Percentiles rank a stretch among this genome's conserved stretches.
Evolutionary conservation across 768 basidiomycete species (phyloP).

Genomic region (Tephrocybe sp.): DNA sequence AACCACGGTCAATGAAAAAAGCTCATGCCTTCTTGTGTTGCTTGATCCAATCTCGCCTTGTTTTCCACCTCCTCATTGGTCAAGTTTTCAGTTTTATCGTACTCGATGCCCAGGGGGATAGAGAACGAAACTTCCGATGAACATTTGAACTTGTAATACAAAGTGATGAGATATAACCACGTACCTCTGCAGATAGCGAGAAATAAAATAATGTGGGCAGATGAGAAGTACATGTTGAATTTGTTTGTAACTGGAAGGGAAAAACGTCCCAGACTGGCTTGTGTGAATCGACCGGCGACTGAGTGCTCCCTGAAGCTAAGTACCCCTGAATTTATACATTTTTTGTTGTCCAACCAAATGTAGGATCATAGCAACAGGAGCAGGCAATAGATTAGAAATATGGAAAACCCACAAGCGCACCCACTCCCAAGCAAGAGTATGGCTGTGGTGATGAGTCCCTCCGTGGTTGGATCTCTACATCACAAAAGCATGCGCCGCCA

Average conservation of each 20-base stretch:
- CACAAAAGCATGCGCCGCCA: too few relatives aligned
- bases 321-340: too few relatives aligned
- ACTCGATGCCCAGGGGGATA: neutral
- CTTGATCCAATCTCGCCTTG: neutral
- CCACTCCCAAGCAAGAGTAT: too few relatives aligned
- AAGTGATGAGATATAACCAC: neutral
- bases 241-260: neutral
- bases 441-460: too few relatives aligned
- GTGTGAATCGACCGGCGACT: constrained; percentile 4
- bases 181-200: neutral
- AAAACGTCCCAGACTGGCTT: neutral
- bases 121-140: too few relatives aligned
- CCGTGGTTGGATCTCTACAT: too few relatives aligned
- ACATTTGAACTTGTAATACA: neutral
- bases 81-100: neutral
- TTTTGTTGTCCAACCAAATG: too few relatives aligned
- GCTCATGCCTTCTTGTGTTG: neutral
- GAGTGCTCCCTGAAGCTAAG: too few relatives aligned
- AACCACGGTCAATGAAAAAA: neutral
- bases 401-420: too few relatives aligned
- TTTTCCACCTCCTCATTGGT: neutral
- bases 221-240: neutral
- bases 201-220: neutral
- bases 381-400: too few relatives aligned
- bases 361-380: too few relatives aligned